Conservation (phyloP, 306 rosid species). For the apple (Malus domestica) region ASM211411v1 NC_041804.1:38277501-38278000, state of each 20-base stretch:
- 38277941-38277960: conserved; percentile 94
- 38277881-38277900: conserved; percentile 90
- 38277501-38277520: not conserved
- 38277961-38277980: conserved; percentile 92
- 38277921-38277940: conserved; percentile 99
- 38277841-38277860: conserved; percentile 37
- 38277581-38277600: not conserved
- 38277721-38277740: not conserved
- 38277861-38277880: conserved; percentile 98
- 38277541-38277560: not conserved
- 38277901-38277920: conserved; percentile 96
- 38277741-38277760: not conserved
- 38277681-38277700: not conserved
- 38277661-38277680: not conserved
- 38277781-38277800: not conserved
- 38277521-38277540: not conserved
- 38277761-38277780: not conserved
- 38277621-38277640: not conserved
- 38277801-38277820: not conserved
- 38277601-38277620: not conserved
- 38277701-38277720: not conserved
- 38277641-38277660: not conserved
- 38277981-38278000: conserved; percentile 84
- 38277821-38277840: not conserved
- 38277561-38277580: not conserved